Evolutionary conservation across 2,329 filamentous ascomycete genomes (phyloP), one percentile per base, ranked within the genome.

Genomic region (Cercospora beticola): DNA sequence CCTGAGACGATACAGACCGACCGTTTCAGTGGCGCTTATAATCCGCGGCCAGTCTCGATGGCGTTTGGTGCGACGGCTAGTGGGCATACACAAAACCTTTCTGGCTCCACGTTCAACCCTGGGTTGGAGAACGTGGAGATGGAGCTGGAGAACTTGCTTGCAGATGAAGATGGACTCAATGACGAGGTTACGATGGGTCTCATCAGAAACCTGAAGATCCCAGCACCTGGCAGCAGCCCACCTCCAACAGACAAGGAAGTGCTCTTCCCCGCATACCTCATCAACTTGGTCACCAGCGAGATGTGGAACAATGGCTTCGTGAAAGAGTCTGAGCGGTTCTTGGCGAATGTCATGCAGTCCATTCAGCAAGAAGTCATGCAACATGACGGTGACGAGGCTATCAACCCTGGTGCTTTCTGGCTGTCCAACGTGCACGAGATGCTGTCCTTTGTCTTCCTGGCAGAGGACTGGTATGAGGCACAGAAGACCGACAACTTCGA

Each of bases 291-390:
- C 72, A 99, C 95, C 12, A 98, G 94, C 16, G 95, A 99, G 84
- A 99, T 99, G 95, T 99, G 95, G 95, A 99, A 99, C 85, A 99
- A 99, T 76, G 95, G 95, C 58, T 99, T 97, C 78, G 95, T 99
- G 76, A 99, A 99, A 85, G 95, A 99, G 82, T 98, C 95, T 4
- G 95, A 99, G 82, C 92, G 94, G 65, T 99, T 99, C 87, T 86
- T 99, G 71, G 95, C 95, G 78, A 99, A 98, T 77, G 95, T 99
- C 72, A 99, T 99, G 95, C 95, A 98, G 82, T 97, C 94, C 7
- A 98, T 99, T 77, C 95, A 99, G 80, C 94, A 98, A 80, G 95
- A 99, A 80, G 95, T 99, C 66, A 98, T 99, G 95, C 92, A 97
- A 78, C 93, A 99, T 79, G 94, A 99, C 74, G 94, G 94, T 56